Conservation (phyloP, 805 yeast species). For the Candida pseudofarinosa region DNA sequence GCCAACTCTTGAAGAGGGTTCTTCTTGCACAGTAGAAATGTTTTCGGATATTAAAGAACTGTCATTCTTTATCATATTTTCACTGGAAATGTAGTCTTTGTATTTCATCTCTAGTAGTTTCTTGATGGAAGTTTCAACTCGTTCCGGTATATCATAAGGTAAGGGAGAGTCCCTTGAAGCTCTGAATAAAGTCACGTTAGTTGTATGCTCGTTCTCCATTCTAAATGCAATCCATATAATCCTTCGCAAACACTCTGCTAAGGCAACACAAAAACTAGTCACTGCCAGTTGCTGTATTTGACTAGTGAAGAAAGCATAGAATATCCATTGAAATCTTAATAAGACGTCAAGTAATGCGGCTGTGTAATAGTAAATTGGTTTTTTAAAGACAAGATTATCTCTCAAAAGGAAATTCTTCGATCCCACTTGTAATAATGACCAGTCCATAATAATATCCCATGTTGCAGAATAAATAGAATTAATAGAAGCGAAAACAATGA, state of each 20-base stretch:
- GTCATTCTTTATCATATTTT: not conserved
- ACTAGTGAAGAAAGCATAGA: slow-evolving; percentile 71
- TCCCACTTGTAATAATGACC: slow-evolving; percentile 77
- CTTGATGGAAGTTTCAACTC: slow-evolving; percentile 34
- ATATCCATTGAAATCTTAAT: slow-evolving; percentile 87
- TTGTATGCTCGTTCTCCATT: slow-evolving; percentile 93
- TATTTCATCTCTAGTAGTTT: slow-evolving; percentile 33
- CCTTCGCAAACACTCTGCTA: slow-evolving; percentile 79
- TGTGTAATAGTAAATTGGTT: slow-evolving; percentile 51
- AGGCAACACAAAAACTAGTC: slow-evolving; percentile 77
- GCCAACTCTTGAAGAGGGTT: slow-evolving; percentile 1
- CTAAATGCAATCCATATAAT: slow-evolving; percentile 89
- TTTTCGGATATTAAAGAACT: not conserved
- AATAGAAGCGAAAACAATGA: slow-evolving; percentile 68
- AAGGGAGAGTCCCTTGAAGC: slow-evolving; percentile 85
- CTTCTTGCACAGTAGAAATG: not conserved
- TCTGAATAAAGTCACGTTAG: slow-evolving; percentile 79
- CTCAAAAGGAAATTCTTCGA: slow-evolving; percentile 58
- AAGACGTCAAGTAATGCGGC: slow-evolving; percentile 73
- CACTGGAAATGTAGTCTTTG: not conserved
- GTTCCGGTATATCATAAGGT: slow-evolving; percentile 57
- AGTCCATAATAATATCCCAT: slow-evolving; percentile 96
- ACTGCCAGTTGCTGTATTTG: slow-evolving; percentile 85
- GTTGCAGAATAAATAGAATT: slow-evolving; percentile 66
- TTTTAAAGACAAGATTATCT: slow-evolving; percentile 62